Conservation (phyloP, 2,329 filamentous ascomycete species). For the Clonostachys byssicola region DNA sequence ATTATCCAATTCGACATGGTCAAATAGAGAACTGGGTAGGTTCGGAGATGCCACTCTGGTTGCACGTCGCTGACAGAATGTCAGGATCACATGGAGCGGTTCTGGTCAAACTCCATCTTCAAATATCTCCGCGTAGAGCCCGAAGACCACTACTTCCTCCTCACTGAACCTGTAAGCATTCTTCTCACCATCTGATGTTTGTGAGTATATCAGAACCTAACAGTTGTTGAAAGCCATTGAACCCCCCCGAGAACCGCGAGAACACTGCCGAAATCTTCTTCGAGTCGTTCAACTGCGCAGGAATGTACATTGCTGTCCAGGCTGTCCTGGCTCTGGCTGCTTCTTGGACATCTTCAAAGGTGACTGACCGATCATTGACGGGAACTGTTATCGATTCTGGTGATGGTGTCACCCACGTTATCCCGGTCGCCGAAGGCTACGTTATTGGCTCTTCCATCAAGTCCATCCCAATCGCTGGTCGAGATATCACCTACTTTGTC, state of each 20-base stretch:
- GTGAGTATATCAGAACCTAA: neutral
- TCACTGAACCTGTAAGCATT: conserved; percentile 82
- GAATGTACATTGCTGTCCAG: conserved; percentile 97
- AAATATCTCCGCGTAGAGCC: conserved; percentile 98
- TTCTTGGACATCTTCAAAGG: conserved; percentile 98
- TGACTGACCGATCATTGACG: conserved; percentile 90
- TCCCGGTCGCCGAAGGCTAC: conserved; percentile 96
- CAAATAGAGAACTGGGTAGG: conserved; percentile 98
- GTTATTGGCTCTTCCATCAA: conserved; percentile 99
- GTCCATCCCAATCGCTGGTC: conserved; percentile 94
- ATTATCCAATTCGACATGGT: conserved; percentile 96
- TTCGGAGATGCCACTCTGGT: neutral
- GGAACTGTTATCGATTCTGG: conserved; percentile 98
- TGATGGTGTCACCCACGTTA: conserved; percentile 98
- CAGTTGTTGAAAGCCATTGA: conserved; percentile 66
- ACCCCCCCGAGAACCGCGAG: conserved; percentile 97
- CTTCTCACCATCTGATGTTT: neutral
- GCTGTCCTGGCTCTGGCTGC: conserved; percentile 93
- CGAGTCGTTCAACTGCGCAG: conserved; percentile 98
- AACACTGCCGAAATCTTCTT: conserved; percentile 99
- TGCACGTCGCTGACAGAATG: conserved; percentile 17
- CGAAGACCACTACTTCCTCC: conserved; percentile 96
- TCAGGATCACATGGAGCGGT: conserved; percentile 97
- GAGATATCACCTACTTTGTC: conserved; percentile 98
- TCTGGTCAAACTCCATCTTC: conserved; percentile 99